phyloP scores from a whole-genome alignment of 768 basidiomycete genomes.

The Galerina marginata region DNA sequence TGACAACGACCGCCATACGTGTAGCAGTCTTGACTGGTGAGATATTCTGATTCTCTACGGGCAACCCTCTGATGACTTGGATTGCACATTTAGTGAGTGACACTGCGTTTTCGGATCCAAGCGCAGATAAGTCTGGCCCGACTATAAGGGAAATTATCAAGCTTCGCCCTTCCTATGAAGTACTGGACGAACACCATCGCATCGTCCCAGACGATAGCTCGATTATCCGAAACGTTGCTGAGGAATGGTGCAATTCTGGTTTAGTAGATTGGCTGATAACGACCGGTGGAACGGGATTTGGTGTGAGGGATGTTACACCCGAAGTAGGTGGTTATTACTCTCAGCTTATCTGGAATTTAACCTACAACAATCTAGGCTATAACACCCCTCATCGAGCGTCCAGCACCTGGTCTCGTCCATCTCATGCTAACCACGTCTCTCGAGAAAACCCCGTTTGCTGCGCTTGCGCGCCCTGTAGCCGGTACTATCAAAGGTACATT shows the following conservation, averaged over 20 bases:
- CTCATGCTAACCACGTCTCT: constrained; percentile 73
- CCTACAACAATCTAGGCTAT: constrained; percentile 50
- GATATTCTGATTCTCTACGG: constrained; percentile 5
- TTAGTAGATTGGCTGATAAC: constrained; percentile 79
- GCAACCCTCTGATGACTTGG: not conserved
- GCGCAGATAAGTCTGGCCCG: constrained; percentile 71
- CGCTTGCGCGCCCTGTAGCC: constrained; percentile 82
- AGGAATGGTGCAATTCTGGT: constrained; percentile 47
- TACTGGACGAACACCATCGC: constrained; percentile 31
- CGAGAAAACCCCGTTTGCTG: constrained; percentile 77
- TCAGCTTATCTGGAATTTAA: not conserved
- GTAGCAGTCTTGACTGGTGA: constrained; percentile 39
- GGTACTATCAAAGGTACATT: constrained; percentile 72
- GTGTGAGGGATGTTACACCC: constrained; percentile 79
- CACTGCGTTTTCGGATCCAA: constrained; percentile 54
- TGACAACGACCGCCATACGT: constrained; percentile 19
- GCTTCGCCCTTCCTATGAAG: constrained; percentile 21
- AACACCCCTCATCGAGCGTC: constrained; percentile 64
- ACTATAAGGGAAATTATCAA: constrained; percentile 58
- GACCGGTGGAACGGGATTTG: constrained; percentile 90
- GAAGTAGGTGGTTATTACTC: constrained; percentile 54
- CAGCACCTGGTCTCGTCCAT: constrained; percentile 76
- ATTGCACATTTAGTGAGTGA: constrained; percentile 63
- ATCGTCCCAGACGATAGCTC: constrained; percentile 74
- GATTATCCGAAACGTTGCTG: constrained; percentile 54